Conservation (phyloP, 495 filamentous ascomycete species). For the Astrothelium subdiscretum region DNA sequence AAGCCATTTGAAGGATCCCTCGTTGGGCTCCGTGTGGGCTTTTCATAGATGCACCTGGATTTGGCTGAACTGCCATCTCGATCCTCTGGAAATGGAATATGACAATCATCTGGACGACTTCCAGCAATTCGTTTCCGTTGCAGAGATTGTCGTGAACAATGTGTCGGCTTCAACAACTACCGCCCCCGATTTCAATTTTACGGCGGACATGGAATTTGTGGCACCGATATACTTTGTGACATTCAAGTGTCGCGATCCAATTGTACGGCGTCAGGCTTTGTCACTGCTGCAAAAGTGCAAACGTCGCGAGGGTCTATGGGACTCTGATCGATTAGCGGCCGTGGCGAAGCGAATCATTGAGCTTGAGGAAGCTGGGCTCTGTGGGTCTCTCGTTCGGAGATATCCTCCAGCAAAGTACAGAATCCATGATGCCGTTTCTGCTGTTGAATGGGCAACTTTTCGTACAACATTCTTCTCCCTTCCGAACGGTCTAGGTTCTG, state of each 20-base stretch:
- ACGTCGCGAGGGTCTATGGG: constrained; percentile 3
- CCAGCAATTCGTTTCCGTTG: not conserved
- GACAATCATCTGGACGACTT: not conserved
- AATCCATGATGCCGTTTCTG: not conserved
- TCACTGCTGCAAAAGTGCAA: not conserved
- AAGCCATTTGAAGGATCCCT: not conserved
- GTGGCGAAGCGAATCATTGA: not conserved
- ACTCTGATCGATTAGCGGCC: not conserved
- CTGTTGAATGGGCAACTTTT: not conserved
- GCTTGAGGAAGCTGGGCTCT: constrained; percentile 1
- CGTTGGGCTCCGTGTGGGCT: not conserved
- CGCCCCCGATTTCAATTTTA: not conserved
- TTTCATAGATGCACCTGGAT: not conserved
- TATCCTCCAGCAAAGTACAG: constrained; percentile 1
- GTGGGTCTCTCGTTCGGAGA: not conserved
- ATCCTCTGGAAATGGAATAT: constrained; percentile 1
- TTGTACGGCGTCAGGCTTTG: not conserved
- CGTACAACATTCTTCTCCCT: not conserved
- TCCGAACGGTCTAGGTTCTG: not conserved
- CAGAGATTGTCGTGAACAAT: not conserved
- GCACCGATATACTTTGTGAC: not conserved
- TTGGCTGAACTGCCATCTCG: not conserved
- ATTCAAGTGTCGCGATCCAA: constrained; percentile 4
- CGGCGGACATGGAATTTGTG: not conserved
- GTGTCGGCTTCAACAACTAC: not conserved